Evolutionary conservation across 768 basidiomycete genomes (phyloP).

Genomic region (Hortiboletus campestris): DNA sequence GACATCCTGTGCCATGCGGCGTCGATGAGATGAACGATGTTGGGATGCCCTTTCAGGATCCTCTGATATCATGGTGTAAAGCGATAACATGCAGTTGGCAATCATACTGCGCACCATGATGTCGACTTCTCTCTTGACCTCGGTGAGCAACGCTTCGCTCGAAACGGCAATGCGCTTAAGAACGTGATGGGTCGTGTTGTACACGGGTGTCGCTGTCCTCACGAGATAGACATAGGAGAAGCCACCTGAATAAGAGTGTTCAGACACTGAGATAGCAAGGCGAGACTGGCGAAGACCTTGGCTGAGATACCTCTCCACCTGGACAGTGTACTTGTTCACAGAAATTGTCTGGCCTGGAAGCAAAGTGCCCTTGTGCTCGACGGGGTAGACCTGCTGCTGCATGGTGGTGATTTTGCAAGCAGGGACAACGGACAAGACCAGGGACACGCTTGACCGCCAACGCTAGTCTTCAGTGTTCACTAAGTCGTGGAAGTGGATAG

Average conservation of each 20-base stretch:
- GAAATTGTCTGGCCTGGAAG: slow-evolving; percentile 82
- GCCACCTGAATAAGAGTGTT: slow-evolving; percentile 60
- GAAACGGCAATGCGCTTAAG: slow-evolving; percentile 94
- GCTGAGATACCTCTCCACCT: slow-evolving; percentile 91
- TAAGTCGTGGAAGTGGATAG: not conserved
- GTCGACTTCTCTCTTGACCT: slow-evolving; percentile 97
- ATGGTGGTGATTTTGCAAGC: slow-evolving; percentile 16
- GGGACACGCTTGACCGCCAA: slow-evolving; percentile 1
- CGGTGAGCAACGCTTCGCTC: slow-evolving; percentile 83
- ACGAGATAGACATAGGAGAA: slow-evolving; percentile 99
- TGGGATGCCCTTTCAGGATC: slow-evolving; percentile 87
- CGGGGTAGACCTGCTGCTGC: slow-evolving; percentile 45
- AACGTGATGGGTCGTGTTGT: slow-evolving; percentile 92
- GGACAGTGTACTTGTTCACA: slow-evolving; percentile 87
- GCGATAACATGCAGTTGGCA: slow-evolving; percentile 12
- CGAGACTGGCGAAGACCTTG: slow-evolving; percentile 60
- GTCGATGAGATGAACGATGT: slow-evolving; percentile 95
- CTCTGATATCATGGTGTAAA: slow-evolving; percentile 53
- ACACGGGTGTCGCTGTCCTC: slow-evolving; percentile 78
- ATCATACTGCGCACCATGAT: slow-evolving; percentile 75
- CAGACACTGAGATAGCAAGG: slow-evolving; percentile 8
- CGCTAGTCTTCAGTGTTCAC: not conserved
- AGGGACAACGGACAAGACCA: slow-evolving; percentile 3
- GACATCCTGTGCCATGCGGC: slow-evolving; percentile 86
- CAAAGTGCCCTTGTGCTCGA: slow-evolving; percentile 62